Base-by-base conservation (phyloP, 805 yeast species). In the Metschnikowia rubicola region DNA sequence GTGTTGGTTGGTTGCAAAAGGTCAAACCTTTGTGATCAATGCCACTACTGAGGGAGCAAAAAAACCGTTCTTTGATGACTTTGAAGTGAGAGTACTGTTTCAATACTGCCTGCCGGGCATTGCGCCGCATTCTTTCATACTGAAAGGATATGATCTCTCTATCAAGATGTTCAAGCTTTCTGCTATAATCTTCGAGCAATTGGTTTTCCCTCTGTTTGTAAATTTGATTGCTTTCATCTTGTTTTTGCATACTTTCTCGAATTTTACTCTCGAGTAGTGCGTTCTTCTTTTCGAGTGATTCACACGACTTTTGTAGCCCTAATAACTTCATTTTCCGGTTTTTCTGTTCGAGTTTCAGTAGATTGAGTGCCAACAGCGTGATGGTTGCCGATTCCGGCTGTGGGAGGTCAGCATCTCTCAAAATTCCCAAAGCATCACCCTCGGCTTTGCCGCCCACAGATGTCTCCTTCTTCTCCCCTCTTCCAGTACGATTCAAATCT, bases 1-100 rank as follows among this genome's bases (percentile, higher is more conserved):
- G 52, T 2, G 70, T 56, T 0, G 68, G 70, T 43, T 63, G 68
- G 39, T 56, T 43, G 50, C 48, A 62, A 39, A 67, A 59, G n/a
- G 35, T 10, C 17, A 46, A 38, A 15, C 47, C 30, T 3, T 15
- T 35, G n/a, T 3, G 53, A 21, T 39, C 30, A 28, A n/a, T 12
- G 3, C 9, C 29, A 34, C 30, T 38, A 9, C 33, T 41, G 37
- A 46, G 13, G 30, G 36, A 43, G 42, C 30, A 36, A n/a, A 39
- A 44, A 17, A 11, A 44, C 35, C 21, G 29, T 12, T 67, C 71
- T 10, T 56, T 59, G 10, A 72, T 46, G 1, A 62, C 56, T 13
- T 52, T 48, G 44, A 62, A 70, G 34, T 62, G 58, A 7, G 51
- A 31, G 4, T 41, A 48, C 36, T 64, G 68, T 6, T 59, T 48